Evolutionary conservation across 805 yeast species (phyloP), one percentile per base, ranked within the genome.

Genomic region (Wickerhamomyces chaumierensis): DNA sequence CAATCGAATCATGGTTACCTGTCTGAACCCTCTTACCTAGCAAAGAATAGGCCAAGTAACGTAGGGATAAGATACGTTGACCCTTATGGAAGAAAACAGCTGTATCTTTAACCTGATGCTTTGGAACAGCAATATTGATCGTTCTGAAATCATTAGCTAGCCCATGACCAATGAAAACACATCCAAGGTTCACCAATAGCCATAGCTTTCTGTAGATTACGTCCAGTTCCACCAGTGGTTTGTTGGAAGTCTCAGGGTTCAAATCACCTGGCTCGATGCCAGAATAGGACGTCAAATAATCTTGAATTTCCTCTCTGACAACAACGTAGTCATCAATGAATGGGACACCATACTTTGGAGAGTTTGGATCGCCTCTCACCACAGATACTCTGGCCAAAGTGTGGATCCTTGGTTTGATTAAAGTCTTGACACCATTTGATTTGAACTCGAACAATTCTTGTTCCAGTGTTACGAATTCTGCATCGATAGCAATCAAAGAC

Each of bases 1-100:
- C 98, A 34, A 92, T 87, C 1, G 97, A 90, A 56, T 94, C 97
- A 59, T 92, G 99, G 53, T 90, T 90, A 2, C 92, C 95, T 3
- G 76, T 77, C 57, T 92, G 99, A 25, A 94, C 94, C 36, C 76
- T 71, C 44, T 75, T 78, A 27, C 71, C 72, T 38, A 92, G 65
- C 35, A 90, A 66, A 21, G 76, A 75, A 69, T 87, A 87, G 12
- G 94, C 86, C 55, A 92, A 63, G 55, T 86, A 92, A 53, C 90
- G 81, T 48, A 92, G 69, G 3, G 95, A 84, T 28, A 92, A 65
- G 43, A 77, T 81, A 42, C 98, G 65, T 51, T 81, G 84, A 37
- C 81, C 77, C 47, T 84, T 67, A 57, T 79, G 83, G 60, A 75
- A 92, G 32, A 84, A 69, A 35, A 78, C 79, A 2, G 85, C 78